Base-by-base conservation (phyloP, 257 asterid genomes). In the Osmanthus fragrans region DNA sequence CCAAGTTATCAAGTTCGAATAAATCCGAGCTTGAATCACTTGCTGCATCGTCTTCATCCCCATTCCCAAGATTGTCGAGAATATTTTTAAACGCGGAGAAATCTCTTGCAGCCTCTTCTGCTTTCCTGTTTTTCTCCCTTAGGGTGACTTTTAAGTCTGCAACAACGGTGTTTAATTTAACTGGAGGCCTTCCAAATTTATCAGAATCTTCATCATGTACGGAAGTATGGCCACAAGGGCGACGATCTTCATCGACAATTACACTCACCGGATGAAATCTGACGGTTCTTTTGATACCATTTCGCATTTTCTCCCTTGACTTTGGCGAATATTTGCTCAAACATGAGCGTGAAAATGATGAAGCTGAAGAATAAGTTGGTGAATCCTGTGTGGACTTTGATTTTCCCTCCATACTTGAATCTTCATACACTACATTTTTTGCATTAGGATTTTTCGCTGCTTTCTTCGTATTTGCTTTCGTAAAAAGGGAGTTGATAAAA, bases 1-100 rank as follows among this genome's bases (percentile, higher is more conserved):
- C 84, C 15, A 85, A 70, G 66, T 91, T 96, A 84, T 94, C 96
- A 16, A 94, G 89, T 74, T 94, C 97, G 79, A 94, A 94, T 45
- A 94, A 84, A 68, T 94, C 97, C 70, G 97, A 94, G 72, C 97
- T 94, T 6, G 91, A 80, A 81, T 93, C 97, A 72, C 97, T 92
- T 23, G 86, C 77, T 32, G 79, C 85, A 68, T 89, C 74, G 0
- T 86, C 87, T 0, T 81, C 87, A 0, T 39, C 45, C 0, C 77
- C 78, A 1, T 80, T 56, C 0, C 72, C 72, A 15, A 36, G n/a
- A 15, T 51, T 71, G 4, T 74, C 77, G 5, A 13, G 40, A 10
- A 39, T 72, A 70, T 64, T 76, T 16, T 80, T 60, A 19, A 76
- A 82, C 25, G 11, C n/a, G 27, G 70, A 74, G 36, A 77, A 77